phyloP scores from a whole-genome alignment of 345 rosid genomes.

The Eucalyptus coolabah region DNA sequence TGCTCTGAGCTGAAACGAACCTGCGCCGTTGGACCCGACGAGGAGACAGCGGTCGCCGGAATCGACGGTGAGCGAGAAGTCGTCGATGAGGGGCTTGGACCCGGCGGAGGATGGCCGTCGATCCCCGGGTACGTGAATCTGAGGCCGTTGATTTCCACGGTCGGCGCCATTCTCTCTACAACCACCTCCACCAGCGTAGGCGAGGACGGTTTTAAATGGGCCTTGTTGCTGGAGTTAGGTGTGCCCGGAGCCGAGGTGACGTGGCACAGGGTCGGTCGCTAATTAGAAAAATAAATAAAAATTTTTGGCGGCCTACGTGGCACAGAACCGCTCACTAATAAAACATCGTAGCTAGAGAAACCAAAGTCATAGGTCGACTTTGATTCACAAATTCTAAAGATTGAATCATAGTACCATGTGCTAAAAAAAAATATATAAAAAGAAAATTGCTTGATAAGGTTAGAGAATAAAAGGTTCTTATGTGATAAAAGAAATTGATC shows the following conservation, averaged over 20 bases:
- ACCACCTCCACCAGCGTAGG: neutral
- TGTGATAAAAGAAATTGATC: neutral
- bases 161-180: constrained; percentile 22
- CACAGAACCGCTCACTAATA: neutral
- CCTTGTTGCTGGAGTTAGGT: neutral
- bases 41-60: constrained; percentile 83
- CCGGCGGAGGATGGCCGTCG: constrained; percentile 95
- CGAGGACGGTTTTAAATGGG: neutral
- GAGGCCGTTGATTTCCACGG: constrained; percentile 63
- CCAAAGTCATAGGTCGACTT: neutral
- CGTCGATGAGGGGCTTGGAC: constrained; percentile 63
- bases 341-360: neutral
- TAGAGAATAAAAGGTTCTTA: rapidly evolving
- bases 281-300: neutral
- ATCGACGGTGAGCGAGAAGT: constrained; percentile 43
- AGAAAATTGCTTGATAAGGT: neutral
- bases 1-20: constrained; percentile 5
- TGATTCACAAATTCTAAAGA: neutral
- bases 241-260: neutral
- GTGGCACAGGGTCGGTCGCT: neutral
- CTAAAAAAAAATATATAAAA: neutral
- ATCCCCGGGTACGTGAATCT: constrained; percentile 92
- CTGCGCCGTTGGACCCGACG: constrained; percentile 98
- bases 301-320: neutral
- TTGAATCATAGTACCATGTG: neutral